These are phyloP conservation scores for Colletotrichum theobromicola DNA, from an alignment of 2,329 filamentous ascomycete genomes.

Conservation along the genomic window DNA sequence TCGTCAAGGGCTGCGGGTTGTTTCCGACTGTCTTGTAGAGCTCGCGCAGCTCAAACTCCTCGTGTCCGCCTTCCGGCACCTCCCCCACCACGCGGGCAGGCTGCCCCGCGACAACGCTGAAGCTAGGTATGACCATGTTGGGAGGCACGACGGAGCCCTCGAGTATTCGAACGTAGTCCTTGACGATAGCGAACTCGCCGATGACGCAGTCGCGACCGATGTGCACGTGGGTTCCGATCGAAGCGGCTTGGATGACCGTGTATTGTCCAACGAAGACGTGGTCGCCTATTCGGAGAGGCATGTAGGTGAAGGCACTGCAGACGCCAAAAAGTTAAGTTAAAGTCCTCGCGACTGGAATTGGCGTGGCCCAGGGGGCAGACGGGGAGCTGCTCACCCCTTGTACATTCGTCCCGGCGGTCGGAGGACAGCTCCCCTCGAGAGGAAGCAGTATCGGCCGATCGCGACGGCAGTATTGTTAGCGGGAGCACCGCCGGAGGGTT, in stretches of 20 bases:
- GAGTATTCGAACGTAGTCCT: constrained; percentile 89
- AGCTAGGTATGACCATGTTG: constrained; percentile 91
- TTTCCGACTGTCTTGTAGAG: constrained; percentile 70
- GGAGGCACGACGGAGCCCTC: constrained; percentile 84
- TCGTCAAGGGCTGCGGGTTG: constrained; percentile 41
- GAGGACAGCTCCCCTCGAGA: constrained; percentile 78
- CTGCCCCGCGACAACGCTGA: constrained; percentile 85
- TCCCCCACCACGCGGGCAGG: constrained; percentile 84
- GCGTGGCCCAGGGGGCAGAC: too few relatives aligned
- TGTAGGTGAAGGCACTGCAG: constrained; percentile 70
- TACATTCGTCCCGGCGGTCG: constrained; percentile 84
- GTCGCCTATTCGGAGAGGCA: constrained; percentile 90
- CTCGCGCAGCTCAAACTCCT: constrained; percentile 68
- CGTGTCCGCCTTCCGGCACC: constrained; percentile 73
- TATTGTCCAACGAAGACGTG: constrained; percentile 87
- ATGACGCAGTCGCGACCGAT: constrained; percentile 81
- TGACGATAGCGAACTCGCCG: constrained; percentile 88
- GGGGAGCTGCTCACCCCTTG: constrained; percentile 58
- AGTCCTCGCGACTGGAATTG: fast-evolving
- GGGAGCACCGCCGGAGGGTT: constrained; percentile 47
- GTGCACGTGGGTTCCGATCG: constrained; percentile 84
- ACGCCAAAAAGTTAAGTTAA: fast-evolving
- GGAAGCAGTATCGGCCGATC: constrained; percentile 90
- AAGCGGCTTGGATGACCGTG: constrained; percentile 81
- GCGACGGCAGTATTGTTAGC: constrained; percentile 73